phyloP scores from a whole-genome alignment of 805 yeast genomes.

The Monosporozyma aquatica region DNA sequence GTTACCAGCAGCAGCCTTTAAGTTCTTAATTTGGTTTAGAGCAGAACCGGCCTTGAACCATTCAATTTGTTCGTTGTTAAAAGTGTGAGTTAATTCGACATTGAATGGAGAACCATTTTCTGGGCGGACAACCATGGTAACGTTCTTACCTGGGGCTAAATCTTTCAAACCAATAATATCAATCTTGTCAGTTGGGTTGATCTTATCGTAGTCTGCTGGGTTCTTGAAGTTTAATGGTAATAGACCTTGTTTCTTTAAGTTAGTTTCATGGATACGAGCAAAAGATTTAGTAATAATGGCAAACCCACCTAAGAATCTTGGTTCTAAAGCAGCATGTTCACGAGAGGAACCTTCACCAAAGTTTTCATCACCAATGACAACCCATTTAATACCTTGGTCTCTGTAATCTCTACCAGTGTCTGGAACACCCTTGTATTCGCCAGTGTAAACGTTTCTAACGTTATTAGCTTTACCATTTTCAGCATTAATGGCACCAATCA shows the following conservation, averaged over 20 bases:
- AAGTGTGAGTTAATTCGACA: conserved; percentile 89
- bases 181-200: conserved; percentile 81
- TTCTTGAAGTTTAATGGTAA: conserved; percentile 91
- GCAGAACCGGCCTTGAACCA: conserved; percentile 99
- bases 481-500: conserved; percentile 98
- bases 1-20: conserved; percentile 3
- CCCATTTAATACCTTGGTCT: conserved; percentile 88
- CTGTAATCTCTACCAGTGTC: conserved; percentile 93
- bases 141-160: conserved; percentile 87
- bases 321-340: conserved; percentile 99
- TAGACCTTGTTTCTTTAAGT: conserved; percentile 98
- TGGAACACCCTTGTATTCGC: conserved; percentile 91
- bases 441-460: conserved; percentile 83
- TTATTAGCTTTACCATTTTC: conserved; percentile 92
- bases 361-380: conserved; percentile 96
- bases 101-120: conserved; percentile 77
- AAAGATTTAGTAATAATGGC: conserved; percentile 96
- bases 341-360: conserved; percentile 99
- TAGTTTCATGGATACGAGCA: conserved; percentile 98
- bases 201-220: conserved; percentile 86
- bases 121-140: conserved; percentile 66
- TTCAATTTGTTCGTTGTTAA: conserved; percentile 92
- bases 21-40: conserved; percentile 59
- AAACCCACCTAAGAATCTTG: conserved; percentile 97
- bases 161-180: conserved; percentile 77